Percentiles rank a stretch among this genome's conserved stretches.
phyloP scores from a whole-genome alignment of 441 rosid genomes.

The Capsella rubella region DNA sequence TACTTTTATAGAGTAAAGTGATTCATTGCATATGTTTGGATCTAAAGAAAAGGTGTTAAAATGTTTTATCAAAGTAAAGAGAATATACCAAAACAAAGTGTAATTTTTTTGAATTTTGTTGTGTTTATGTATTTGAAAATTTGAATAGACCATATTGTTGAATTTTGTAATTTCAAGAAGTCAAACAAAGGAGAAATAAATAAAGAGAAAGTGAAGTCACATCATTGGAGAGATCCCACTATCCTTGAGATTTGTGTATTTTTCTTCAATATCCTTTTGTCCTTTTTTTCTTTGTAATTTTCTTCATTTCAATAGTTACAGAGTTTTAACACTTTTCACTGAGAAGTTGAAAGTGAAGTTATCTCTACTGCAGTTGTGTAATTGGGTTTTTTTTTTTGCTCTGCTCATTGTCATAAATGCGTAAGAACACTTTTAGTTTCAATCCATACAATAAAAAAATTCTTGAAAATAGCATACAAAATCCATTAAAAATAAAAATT shows the following conservation, averaged over 20 bases:
- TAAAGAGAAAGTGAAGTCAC: slow-evolving; percentile 35
- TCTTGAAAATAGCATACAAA: not conserved
- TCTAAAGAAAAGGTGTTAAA: slow-evolving; percentile 20
- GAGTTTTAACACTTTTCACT: not conserved
- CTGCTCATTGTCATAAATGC: not conserved
- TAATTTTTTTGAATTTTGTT: slow-evolving; percentile 6
- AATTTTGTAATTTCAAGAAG: slow-evolving; percentile 33
- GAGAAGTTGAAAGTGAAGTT: not conserved
- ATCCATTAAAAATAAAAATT: not conserved
- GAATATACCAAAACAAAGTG: slow-evolving; percentile 19
- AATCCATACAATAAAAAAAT: not conserved
- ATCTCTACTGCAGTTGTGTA: slow-evolving; percentile 9
- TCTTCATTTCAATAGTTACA: slow-evolving; percentile 14
- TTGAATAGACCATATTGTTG: not conserved
- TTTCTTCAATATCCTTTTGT: slow-evolving; percentile 25
- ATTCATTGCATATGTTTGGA: slow-evolving; percentile 21
- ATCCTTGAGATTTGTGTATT: slow-evolving; percentile 44
- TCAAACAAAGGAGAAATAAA: slow-evolving; percentile 22
- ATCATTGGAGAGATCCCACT: slow-evolving; percentile 42
- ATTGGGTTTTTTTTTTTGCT: not conserved
- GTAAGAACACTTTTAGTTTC: not conserved
- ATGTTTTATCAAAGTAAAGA: slow-evolving; percentile 9
- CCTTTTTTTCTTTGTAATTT: slow-evolving; percentile 27
- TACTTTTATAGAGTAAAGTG: slow-evolving; percentile 1
- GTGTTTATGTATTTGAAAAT: not conserved